phyloP scores from a whole-genome alignment of 108 stramenopile species.

The Skeletonema potamos region DNA sequence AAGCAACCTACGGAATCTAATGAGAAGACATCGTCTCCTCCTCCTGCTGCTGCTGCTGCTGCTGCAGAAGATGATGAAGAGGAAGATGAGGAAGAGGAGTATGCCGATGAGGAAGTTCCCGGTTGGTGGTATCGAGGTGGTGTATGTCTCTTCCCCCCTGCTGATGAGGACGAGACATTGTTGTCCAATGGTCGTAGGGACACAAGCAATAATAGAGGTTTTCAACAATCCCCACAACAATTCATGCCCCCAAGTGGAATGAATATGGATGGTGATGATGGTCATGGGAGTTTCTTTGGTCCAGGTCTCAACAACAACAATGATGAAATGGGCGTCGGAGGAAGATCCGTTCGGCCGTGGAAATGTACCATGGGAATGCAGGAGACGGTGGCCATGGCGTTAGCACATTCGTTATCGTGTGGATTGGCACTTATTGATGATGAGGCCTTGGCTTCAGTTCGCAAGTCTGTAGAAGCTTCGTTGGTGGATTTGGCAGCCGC shows the following conservation, averaged over 20 bases:
- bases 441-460: conserved; percentile 57
- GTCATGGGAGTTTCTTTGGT: conserved; percentile 21
- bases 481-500: conserved; percentile 35
- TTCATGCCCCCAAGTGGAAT: conserved; percentile 21
- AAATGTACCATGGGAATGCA: conserved; percentile 81
- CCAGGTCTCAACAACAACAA: conserved; percentile 7
- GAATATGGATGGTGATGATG: conserved; percentile 11
- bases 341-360: conserved; percentile 8
- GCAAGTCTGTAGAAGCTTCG: conserved; percentile 44
- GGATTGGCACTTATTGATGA: conserved; percentile 79
- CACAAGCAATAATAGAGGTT: neutral
- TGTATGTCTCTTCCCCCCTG: conserved; percentile 38
- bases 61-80: neutral
- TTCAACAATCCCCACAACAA: conserved; percentile 10
- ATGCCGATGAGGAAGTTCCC: conserved; percentile 13
- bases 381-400: conserved; percentile 82
- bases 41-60: neutral
- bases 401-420: conserved; percentile 82
- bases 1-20: neutral
- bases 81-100: conserved; percentile 1
- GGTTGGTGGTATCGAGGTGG: conserved; percentile 36
- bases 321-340: conserved; percentile 2
- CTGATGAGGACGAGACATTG: conserved; percentile 4
- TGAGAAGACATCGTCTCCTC: too few relatives aligned
- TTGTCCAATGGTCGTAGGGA: neutral